A percentile compares a stretch with the other conserved stretches of the same genome.
Evolutionary conservation across 352 stramenopile species (phyloP).

Genomic region (Globisporangium sylvaticum): DNA sequence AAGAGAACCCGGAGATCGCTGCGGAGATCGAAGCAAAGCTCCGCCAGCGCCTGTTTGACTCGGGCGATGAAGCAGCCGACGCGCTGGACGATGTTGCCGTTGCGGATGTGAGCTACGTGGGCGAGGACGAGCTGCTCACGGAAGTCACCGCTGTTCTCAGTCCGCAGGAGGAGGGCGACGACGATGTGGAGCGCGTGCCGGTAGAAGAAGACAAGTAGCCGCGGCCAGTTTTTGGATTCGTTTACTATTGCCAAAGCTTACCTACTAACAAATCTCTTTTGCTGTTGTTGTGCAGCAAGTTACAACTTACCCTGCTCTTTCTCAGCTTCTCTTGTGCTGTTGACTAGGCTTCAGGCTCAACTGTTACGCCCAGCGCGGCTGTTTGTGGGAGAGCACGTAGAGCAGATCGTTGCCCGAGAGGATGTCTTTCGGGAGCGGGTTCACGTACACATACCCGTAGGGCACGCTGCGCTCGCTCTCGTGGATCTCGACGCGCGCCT

Average conservation of each 20-base stretch:
- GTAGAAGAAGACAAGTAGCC: slow-evolving; percentile 14
- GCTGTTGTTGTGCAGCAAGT: background rate
- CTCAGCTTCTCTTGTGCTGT: no score
- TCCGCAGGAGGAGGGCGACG: background rate
- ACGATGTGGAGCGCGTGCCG: background rate
- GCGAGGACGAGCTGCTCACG: slow-evolving; percentile 1
- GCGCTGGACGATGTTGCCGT: slow-evolving; percentile 12
- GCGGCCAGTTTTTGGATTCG: background rate
- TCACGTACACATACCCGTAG: slow-evolving; percentile 84
- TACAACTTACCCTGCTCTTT: no score
- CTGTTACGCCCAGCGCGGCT: slow-evolving; percentile 57
- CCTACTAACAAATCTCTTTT: background rate
- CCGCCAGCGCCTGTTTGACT: slow-evolving; percentile 55
- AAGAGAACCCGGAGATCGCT: slow-evolving; percentile 70
- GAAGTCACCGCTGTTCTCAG: background rate
- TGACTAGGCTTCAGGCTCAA: background rate
- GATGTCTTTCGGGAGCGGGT: slow-evolving; percentile 68
- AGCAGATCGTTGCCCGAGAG: slow-evolving; percentile 79
- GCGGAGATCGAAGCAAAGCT: slow-evolving; percentile 70
- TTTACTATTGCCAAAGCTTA: background rate
- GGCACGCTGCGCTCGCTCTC: slow-evolving; percentile 67
- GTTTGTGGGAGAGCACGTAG: slow-evolving; percentile 80
- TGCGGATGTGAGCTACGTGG: slow-evolving; percentile 5
- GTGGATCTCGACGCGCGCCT: slow-evolving; percentile 47
- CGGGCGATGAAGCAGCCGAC: slow-evolving; percentile 14